Percentiles rank a stretch among this genome's conserved stretches.
Conservation (phyloP, 352 stramenopile species). For the Phytopythium vexans region DNA sequence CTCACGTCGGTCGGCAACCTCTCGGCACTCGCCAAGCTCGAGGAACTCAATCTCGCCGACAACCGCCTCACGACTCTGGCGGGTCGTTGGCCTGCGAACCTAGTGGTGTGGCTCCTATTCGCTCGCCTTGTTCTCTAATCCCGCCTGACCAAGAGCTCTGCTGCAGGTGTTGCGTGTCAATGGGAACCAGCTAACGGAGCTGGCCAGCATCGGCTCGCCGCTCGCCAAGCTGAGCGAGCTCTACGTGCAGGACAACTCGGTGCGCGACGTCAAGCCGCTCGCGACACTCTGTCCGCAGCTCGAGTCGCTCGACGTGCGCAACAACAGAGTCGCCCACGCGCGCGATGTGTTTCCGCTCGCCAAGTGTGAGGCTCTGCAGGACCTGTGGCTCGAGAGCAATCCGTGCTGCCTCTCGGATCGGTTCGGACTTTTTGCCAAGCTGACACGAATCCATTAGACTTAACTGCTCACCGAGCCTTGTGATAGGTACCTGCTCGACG, state of each 20-base stretch:
- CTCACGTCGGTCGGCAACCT: constrained; percentile 54
- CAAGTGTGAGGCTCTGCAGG: constrained; percentile 30
- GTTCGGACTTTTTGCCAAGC: constrained; percentile 5
- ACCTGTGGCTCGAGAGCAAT: constrained; percentile 72
- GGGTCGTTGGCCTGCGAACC: constrained; percentile 42
- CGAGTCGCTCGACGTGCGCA: constrained; percentile 71
- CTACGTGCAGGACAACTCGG: constrained; percentile 57
- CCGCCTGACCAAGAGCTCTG: neutral
- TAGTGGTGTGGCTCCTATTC: constrained; percentile 24
- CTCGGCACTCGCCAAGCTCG: constrained; percentile 59
- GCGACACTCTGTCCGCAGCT: constrained; percentile 38
- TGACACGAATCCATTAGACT: neutral
- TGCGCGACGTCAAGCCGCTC: constrained; percentile 29
- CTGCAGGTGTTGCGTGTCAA: constrained; percentile 43
- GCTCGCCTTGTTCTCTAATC: neutral
- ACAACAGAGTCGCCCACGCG: constrained; percentile 39
- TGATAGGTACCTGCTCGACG: constrained; percentile 52
- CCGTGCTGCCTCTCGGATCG: constrained; percentile 55
- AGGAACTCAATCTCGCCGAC: constrained; percentile 65
- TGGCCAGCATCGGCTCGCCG: constrained; percentile 32
- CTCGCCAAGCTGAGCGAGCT: constrained; percentile 57
- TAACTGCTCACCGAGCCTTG: neutral
- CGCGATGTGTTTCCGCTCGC: constrained; percentile 22
- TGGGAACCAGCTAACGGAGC: constrained; percentile 40
- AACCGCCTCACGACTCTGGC: constrained; percentile 56